Conservation (phyloP, 169 alveolate genomes). For the Cryptosporidium parvum region DNA sequence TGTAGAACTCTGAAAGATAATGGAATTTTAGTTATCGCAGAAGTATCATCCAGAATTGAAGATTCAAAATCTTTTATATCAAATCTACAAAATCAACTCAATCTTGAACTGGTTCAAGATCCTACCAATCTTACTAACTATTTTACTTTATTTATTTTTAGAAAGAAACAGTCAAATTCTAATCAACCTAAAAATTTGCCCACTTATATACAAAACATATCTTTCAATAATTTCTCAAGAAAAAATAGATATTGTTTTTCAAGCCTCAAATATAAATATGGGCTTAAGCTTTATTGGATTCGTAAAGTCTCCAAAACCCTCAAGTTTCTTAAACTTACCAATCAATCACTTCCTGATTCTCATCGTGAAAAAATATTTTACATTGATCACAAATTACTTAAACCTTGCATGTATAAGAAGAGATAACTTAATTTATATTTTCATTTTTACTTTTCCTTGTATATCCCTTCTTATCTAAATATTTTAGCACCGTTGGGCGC, state of each 20-base stretch:
- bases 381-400: conserved; percentile 38
- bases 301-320: neutral
- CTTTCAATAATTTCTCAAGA: neutral
- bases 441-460: neutral
- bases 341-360: neutral
- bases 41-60: conserved; percentile 55
- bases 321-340: neutral
- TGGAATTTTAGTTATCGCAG: conserved; percentile 39
- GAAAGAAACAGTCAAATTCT: neutral
- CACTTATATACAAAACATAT: neutral
- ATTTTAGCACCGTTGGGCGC: neutral
- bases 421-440: conserved; percentile 38
- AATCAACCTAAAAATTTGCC: neutral
- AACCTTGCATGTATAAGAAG: conserved; percentile 80
- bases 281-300: conserved; percentile 10
- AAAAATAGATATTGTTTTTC: neutral
- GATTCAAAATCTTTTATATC: neutral
- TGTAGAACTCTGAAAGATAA: conserved; percentile 75
- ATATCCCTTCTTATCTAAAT: too few species aligned
- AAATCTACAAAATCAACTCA: conserved; percentile 3
- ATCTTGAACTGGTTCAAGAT: conserved; percentile 18
- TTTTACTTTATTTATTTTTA: conserved; percentile 46
- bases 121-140: conserved; percentile 36
- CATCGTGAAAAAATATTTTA: neutral
- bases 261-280: conserved; percentile 8